Conservation (phyloP, 2,329 filamentous ascomycete genomes). For the Zalaria obscura region DNA sequence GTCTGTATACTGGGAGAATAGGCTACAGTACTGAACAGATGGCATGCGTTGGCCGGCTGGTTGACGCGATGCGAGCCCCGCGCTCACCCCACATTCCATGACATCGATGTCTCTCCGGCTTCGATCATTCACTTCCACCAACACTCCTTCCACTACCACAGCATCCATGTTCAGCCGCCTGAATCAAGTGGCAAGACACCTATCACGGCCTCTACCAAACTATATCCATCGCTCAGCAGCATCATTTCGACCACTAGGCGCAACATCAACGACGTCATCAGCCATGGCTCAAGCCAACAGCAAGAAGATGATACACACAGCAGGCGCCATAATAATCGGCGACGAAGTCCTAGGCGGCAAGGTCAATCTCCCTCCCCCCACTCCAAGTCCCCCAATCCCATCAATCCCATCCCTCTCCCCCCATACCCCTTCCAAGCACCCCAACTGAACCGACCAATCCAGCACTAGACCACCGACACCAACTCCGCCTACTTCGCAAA, state of each 20-base stretch:
- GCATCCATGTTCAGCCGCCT: slow-evolving; percentile 60
- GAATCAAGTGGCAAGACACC: slow-evolving; percentile 57
- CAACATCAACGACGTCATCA: slow-evolving; percentile 30
- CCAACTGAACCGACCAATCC: neutral
- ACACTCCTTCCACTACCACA: neutral
- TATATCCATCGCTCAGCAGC: slow-evolving; percentile 36
- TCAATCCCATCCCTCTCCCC: no score
- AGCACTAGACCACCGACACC: slow-evolving; percentile 45
- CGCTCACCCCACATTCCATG: slow-evolving; percentile 1
- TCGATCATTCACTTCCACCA: neutral
- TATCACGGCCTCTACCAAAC: slow-evolving; percentile 48
- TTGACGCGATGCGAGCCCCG: no score
- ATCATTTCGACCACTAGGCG: slow-evolving; percentile 12
- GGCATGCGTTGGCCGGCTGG: neutral
- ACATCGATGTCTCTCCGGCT: slow-evolving; percentile 2
- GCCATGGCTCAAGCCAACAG: slow-evolving; percentile 40
- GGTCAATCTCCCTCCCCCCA: slow-evolving; percentile 34
- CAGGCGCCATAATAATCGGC: slow-evolving; percentile 88
- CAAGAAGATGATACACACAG: slow-evolving; percentile 65
- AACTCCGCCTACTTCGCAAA: slow-evolving; percentile 52
- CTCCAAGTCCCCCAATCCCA: no score
- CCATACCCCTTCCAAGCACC: neutral
- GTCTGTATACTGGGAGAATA: no score
- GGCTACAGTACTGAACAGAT: neutral
- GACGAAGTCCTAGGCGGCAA: slow-evolving; percentile 93